These are phyloP conservation scores for Diospyros kaki DNA, from an alignment of 148 eudicot species.

Conservation along the genomic window DNA sequence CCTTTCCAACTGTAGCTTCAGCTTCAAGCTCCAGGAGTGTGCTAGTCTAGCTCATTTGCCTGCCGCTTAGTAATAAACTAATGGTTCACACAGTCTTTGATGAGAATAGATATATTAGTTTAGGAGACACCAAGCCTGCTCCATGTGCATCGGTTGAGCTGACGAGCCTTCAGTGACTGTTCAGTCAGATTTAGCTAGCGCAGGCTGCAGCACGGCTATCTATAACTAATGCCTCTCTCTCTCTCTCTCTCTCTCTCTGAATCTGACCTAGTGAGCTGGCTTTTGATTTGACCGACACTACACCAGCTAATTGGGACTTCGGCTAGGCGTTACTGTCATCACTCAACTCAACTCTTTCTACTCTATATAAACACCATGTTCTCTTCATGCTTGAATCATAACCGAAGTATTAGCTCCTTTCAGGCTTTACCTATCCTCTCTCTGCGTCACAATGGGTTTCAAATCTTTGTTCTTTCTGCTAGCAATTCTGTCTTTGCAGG, in stretches of 20 bases:
- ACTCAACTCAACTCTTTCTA: too few species aligned
- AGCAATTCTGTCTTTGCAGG: conserved; percentile 1
- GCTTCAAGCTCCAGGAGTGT: background rate
- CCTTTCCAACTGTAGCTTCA: background rate
- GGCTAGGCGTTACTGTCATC: background rate
- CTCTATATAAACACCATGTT: background rate
- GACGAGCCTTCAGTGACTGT: background rate
- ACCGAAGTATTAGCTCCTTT: background rate
- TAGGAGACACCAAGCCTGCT: background rate
- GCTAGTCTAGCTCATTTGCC: background rate
- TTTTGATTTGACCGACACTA: background rate
- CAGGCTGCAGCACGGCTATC: background rate
- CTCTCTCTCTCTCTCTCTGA: background rate
- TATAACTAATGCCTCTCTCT: background rate
- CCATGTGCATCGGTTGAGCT: background rate
- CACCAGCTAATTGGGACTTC: background rate
- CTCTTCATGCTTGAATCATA: background rate
- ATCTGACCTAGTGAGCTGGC: too few species aligned
- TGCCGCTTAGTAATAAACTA: background rate
- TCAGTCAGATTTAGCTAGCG: background rate
- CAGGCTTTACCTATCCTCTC: too few species aligned
- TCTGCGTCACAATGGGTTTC: conserved; percentile 1
- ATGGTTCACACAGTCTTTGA: background rate
- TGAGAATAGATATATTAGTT: conserved; percentile 6
- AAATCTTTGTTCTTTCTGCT: conserved; percentile 2